These are phyloP conservation scores for Phytophthora sansomeana DNA, from an alignment of 352 stramenopile species.

Conservation along the genomic window DNA sequence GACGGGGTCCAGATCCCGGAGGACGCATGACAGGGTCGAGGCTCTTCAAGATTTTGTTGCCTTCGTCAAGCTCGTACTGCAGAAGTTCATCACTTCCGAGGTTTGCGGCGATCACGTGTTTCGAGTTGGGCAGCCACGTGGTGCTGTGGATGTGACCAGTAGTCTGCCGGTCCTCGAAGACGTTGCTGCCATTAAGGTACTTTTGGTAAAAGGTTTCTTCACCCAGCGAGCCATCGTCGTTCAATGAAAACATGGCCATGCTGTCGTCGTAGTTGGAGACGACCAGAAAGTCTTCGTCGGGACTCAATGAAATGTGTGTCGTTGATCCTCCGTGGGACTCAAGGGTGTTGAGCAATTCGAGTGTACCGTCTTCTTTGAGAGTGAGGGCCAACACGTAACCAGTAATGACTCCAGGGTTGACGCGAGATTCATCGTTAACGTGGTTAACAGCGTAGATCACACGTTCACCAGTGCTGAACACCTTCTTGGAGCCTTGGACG, in stretches of 20 bases:
- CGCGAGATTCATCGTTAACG: slow-evolving; percentile 41
- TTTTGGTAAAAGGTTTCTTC: slow-evolving; percentile 46
- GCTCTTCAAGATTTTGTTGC: slow-evolving; percentile 45
- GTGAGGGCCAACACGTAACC: slow-evolving; percentile 63
- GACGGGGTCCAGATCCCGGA: slow-evolving; percentile 60
- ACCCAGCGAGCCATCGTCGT: slow-evolving; percentile 51
- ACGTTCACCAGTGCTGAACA: slow-evolving; percentile 34
- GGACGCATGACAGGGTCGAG: slow-evolving; percentile 32
- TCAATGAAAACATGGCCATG: slow-evolving; percentile 62
- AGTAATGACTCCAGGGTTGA: slow-evolving; percentile 39
- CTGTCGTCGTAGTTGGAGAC: slow-evolving; percentile 75
- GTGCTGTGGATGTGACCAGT: slow-evolving; percentile 70
- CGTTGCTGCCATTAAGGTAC: slow-evolving; percentile 48
- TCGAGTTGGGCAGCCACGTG: slow-evolving; percentile 59
- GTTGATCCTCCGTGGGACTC: slow-evolving; percentile 55
- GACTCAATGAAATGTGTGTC: slow-evolving; percentile 60
- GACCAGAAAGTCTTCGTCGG: slow-evolving; percentile 60
- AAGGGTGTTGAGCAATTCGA: slow-evolving; percentile 58
- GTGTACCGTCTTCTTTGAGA: slow-evolving; percentile 36
- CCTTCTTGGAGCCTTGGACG: slow-evolving; percentile 45
- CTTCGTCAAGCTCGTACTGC: slow-evolving; percentile 54
- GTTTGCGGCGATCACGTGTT: slow-evolving; percentile 56
- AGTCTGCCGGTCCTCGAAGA: slow-evolving; percentile 48
- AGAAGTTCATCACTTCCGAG: slow-evolving; percentile 69
- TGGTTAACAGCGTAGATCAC: slow-evolving; percentile 73